Evolutionary conservation across 257 asterid species (phyloP), one percentile per base, ranked within the genome.

Genomic region (Jacaranda copaia): DNA sequence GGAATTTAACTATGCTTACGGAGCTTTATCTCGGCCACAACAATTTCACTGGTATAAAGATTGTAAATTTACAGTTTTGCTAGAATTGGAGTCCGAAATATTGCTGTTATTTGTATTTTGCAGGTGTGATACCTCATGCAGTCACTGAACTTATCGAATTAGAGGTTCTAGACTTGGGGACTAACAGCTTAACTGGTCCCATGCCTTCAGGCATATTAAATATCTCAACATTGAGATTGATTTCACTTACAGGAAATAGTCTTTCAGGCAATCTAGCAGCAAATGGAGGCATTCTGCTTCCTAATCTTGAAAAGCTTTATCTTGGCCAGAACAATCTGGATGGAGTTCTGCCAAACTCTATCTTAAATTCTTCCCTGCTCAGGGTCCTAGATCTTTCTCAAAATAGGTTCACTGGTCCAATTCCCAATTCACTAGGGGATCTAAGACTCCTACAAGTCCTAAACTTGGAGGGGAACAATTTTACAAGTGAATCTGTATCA

Each of bases 351-450:
- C 85, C 87, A 0, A 36, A 8, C 6, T 59, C 80, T 0, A 59
- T 86, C 77, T 74, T 78, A 9, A 82, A 82, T 40, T 80, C 80
- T 15, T 80, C 87, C 0, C 46, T 48, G 8, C 85, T 87, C 32
- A 40, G 2, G 5, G 3, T 0, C 2, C 16, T 87, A 1, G 18
- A 1, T 0, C 84, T 87, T 10, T 0, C 14, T 16, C 0, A 0
- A 0, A 84, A 87, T 68, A 12, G 18, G 5, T 80, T 87, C 45
- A 69, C 52, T 6, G 85, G 88, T 11, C 48, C 15, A 2, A 49
- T 83, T 1, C 88, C 91, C 2, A 39, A 56, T 20, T 79, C n/a
- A n/a, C 14, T 85, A 0, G 84, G 85, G 5, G 36, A 74, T n/a
- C 38, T 82, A 39, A 36, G 45, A 60, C 52, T 51, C 14, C 85